Evolutionary conservation across 768 basidiomycete genomes (phyloP), one percentile per base, ranked within the genome.

Genomic region (Butyriboletus loyo): DNA sequence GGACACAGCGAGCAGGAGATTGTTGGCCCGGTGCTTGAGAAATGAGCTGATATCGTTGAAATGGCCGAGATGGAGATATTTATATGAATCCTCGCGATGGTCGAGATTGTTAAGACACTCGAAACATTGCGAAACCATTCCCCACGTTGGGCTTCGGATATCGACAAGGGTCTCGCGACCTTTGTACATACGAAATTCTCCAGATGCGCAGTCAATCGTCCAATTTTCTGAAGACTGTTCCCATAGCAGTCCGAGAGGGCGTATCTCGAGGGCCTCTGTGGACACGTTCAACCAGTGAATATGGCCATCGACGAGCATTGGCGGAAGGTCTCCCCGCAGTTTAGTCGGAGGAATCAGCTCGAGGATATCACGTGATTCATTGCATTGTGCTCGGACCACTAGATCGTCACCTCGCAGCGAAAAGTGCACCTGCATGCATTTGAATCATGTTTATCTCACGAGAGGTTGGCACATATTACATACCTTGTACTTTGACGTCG

Each of bases 281-380:
- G 46, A 19, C 0, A 66, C 32, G 32, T 65, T 54, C 22, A 70
- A 48, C 67, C 69, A 70, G 32, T 67, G 67, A n/a, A 42, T 49
- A 28, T 59, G 54, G 2, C 15, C 50, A 3, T 41, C 5, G n/a
- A 69, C 1, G 27, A 41, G 24, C 9, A 4, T 21, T 1, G 15
- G 27, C 0, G 68, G 68, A 36, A 70, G 52, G 43, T 68, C 69
- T 0, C 22, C 30, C 15, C 0, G 3, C 3, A 68, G 43, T 11
- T 19, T 52, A 0, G 25, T 14, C 0, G 21, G 48, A 10, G 67
- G 63, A 46, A 68, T 57, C n/a, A 66, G 30, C 31, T 65, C 41
- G 2, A 61, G 27, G 3, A 63, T 22, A 10, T 55, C 36, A 15
- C 19, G 34, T 24, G 21, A 24, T 40, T 19, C 14, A n/a, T 22